These are phyloP conservation scores for Aspergillus funiculosus DNA, from an alignment of 495 filamentous ascomycete genomes.

Conservation along the genomic window DNA sequence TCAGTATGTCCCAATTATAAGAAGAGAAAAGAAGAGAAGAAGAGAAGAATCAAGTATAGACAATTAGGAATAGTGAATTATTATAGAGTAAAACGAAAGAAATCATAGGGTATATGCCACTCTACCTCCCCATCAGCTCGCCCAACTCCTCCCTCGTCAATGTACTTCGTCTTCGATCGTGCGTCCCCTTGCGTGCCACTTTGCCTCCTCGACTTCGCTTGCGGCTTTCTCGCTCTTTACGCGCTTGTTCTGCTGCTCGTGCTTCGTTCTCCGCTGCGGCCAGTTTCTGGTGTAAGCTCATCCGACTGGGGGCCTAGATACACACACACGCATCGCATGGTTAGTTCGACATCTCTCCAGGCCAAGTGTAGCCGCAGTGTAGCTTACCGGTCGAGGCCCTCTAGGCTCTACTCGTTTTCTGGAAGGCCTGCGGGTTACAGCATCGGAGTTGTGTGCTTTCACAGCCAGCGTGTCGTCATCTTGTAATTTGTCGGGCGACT, in stretches of 20 bases:
- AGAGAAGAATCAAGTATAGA: slow-evolving; percentile 2
- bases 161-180: slow-evolving; percentile 59
- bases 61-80: slow-evolving; percentile 10
- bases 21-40: not conserved
- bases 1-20: too few relatives aligned
- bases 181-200: slow-evolving; percentile 36
- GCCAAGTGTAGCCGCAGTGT: too few relatives aligned
- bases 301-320: slow-evolving; percentile 19
- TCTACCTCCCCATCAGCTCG: slow-evolving; percentile 48
- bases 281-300: slow-evolving; percentile 42
- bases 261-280: slow-evolving; percentile 45
- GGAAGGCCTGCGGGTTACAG: slow-evolving; percentile 32
- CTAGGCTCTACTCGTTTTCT: slow-evolving; percentile 31
- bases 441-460: slow-evolving; percentile 32
- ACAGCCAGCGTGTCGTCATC: slow-evolving; percentile 38
- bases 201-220: slow-evolving; percentile 41
- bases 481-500: slow-evolving; percentile 26
- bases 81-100: slow-evolving; percentile 4
- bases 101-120: slow-evolving; percentile 15
- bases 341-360: slow-evolving; percentile 6
- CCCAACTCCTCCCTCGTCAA: slow-evolving; percentile 68
- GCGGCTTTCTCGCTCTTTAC: slow-evolving; percentile 40
- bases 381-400: slow-evolving; percentile 32
- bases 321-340: too few relatives aligned
- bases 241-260: slow-evolving; percentile 31